Conservation (phyloP, 257 asterid genomes). For the Lithospermum erythrorhizon region DNA sequence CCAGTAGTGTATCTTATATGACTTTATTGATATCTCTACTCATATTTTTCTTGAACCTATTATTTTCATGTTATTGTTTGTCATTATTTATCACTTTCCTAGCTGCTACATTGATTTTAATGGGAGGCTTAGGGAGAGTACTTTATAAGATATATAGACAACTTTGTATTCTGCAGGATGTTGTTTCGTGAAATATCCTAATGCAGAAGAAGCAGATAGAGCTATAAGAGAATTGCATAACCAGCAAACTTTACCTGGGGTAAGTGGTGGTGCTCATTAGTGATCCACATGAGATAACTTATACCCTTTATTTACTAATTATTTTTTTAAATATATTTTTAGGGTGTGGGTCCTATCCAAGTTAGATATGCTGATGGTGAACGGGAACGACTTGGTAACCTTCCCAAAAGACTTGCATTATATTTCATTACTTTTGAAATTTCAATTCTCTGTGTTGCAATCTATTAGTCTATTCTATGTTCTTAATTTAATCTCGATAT, state of each 20-base stretch:
- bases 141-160: constrained; percentile 28
- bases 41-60: neutral
- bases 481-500: constrained; percentile 3
- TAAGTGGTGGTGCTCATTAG: constrained; percentile 25
- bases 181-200: constrained; percentile 86
- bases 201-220: constrained; percentile 85
- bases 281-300: constrained; percentile 7
- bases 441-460: neutral
- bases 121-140: constrained; percentile 19
- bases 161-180: constrained; percentile 76
- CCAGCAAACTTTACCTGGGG: constrained; percentile 85
- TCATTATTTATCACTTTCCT: constrained; percentile 1
- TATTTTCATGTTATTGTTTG: neutral
- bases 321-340: constrained; percentile 15
- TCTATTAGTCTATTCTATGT: constrained; percentile 1
- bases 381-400: constrained; percentile 91
- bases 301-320: constrained; percentile 8
- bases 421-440: neutral
- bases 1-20: too few species aligned
- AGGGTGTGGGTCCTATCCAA: constrained; percentile 93
- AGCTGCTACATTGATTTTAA: constrained; percentile 9
- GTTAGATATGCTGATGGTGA: constrained; percentile 99
- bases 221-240: constrained; percentile 87
- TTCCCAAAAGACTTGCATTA: neutral
- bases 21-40: too few species aligned